Evolutionary conservation across 2,329 filamentous ascomycete genomes (phyloP).

Genomic region (Arthroderma sp.): DNA sequence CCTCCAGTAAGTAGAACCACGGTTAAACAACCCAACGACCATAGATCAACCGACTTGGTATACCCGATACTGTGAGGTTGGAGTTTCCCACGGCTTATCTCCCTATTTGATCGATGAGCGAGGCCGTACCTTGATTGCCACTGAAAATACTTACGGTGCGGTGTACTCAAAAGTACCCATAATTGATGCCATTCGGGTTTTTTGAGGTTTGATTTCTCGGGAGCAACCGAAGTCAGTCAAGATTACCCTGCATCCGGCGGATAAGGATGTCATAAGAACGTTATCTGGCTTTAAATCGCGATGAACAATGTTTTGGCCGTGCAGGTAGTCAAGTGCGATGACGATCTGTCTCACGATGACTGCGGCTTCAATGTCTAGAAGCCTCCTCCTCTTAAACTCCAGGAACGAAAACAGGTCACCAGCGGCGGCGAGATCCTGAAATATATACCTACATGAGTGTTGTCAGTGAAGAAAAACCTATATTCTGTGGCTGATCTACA

Average conservation of each 20-base stretch:
- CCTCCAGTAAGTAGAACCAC: slow-evolving; percentile 40
- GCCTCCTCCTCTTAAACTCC: slow-evolving; percentile 33
- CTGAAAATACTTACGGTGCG: slow-evolving; percentile 41
- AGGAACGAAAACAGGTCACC: slow-evolving; percentile 50
- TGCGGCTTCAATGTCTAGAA: slow-evolving; percentile 40
- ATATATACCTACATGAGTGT: slow-evolving; percentile 38
- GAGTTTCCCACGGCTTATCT: slow-evolving; percentile 7
- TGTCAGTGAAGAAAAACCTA: no score
- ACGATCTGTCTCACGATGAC: slow-evolving; percentile 44
- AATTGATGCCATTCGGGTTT: slow-evolving; percentile 39
- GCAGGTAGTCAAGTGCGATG: slow-evolving; percentile 46
- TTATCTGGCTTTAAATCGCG: slow-evolving; percentile 53
- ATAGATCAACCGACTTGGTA: slow-evolving; percentile 47
- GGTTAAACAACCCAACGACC: slow-evolving; percentile 47
- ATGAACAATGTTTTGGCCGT: slow-evolving; percentile 43
- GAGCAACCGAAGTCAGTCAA: slow-evolving; percentile 50
- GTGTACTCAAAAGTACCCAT: slow-evolving; percentile 45
- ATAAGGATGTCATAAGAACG: slow-evolving; percentile 44
- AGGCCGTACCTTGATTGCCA: not conserved
- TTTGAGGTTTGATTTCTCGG: slow-evolving; percentile 19
- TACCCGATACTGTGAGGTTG: slow-evolving; percentile 24
- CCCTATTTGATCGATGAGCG: slow-evolving; percentile 12
- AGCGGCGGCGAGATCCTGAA: slow-evolving; percentile 46
- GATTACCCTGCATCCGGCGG: slow-evolving; percentile 39
- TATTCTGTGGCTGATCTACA: slow-evolving; percentile 25